Conservation (phyloP, 306 rosid species). For the Acacia acuminata region DNA sequence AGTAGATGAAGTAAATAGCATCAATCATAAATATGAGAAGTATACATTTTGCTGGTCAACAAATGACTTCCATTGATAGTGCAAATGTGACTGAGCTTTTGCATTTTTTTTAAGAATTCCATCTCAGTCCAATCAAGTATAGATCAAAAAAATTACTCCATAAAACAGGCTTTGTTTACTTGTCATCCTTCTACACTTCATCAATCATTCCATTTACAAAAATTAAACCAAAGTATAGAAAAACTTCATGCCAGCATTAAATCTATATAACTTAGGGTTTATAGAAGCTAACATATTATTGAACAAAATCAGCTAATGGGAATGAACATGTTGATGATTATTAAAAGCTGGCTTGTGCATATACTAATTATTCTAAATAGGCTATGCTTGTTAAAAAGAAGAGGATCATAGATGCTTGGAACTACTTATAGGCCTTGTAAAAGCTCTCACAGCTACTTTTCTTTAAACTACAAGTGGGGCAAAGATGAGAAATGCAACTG, state of each 20-base stretch:
- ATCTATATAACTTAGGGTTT: no score
- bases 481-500: conserved; percentile 3
- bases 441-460: conserved; percentile 5
- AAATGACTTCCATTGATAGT: no score
- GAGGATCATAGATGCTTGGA: conserved; percentile 9
- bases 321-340: no score
- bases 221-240: no score
- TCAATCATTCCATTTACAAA: conserved; percentile 69
- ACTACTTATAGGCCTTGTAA: conserved; percentile 25
- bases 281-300: no score
- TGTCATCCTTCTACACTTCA: conserved; percentile 70
- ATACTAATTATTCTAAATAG: no score
- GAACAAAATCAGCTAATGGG: no score
- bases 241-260: no score
- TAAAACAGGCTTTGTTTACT: conserved; percentile 73
- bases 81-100: no score
- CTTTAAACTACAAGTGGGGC: conserved; percentile 2
- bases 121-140: conserved; percentile 83
- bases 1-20: not conserved
- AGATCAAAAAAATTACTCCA: conserved; percentile 80
- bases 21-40: conserved; percentile 20
- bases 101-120: no score
- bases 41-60: no score
- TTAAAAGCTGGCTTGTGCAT: no score
- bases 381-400: not conserved